Conservation (phyloP, 192 early-diverging fungal genomes). For the Funneliformis mosseae region DNA sequence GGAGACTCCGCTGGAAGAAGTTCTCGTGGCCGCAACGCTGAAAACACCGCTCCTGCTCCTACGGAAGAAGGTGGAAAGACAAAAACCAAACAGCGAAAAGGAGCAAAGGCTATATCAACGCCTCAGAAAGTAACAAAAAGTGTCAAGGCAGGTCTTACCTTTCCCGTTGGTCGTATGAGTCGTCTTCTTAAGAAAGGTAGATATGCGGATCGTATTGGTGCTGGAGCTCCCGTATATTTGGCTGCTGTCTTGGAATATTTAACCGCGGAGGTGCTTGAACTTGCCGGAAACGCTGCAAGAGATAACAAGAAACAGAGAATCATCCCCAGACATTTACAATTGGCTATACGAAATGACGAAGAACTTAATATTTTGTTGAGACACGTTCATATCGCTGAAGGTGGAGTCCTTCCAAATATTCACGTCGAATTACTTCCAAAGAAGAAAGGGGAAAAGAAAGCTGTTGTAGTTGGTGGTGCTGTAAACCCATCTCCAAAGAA, state of each 20-base stretch:
- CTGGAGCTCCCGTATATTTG: slow-evolving; percentile 87
- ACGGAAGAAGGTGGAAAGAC: not conserved
- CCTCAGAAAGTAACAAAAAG: not conserved
- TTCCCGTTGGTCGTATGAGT: slow-evolving; percentile 92
- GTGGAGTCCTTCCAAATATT: slow-evolving; percentile 81
- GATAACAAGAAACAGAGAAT: slow-evolving; percentile 92
- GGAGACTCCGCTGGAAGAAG: not conserved
- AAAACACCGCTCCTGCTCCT: not conserved
- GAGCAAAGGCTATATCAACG: not conserved
- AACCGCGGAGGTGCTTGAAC: slow-evolving; percentile 88
- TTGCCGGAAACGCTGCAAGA: slow-evolving; percentile 89
- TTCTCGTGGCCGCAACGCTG: not conserved
- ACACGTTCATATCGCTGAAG: slow-evolving; percentile 89
- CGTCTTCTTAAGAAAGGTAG: slow-evolving; percentile 84
- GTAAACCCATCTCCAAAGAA: slow-evolving; percentile 1
- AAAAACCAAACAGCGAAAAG: not conserved
- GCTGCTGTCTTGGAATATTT: slow-evolving; percentile 94
- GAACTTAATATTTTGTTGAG: slow-evolving; percentile 92
- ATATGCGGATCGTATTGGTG: slow-evolving; percentile 86
- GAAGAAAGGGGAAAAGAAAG: slow-evolving; percentile 52
- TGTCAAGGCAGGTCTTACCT: slow-evolving; percentile 83
- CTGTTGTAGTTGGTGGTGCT: slow-evolving; percentile 1
- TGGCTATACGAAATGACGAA: slow-evolving; percentile 92
- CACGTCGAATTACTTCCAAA: slow-evolving; percentile 68
- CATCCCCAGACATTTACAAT: slow-evolving; percentile 86